Conservation (phyloP, 2,329 filamentous ascomycete genomes). For the Zymoseptoria pseudotritici region DNA sequence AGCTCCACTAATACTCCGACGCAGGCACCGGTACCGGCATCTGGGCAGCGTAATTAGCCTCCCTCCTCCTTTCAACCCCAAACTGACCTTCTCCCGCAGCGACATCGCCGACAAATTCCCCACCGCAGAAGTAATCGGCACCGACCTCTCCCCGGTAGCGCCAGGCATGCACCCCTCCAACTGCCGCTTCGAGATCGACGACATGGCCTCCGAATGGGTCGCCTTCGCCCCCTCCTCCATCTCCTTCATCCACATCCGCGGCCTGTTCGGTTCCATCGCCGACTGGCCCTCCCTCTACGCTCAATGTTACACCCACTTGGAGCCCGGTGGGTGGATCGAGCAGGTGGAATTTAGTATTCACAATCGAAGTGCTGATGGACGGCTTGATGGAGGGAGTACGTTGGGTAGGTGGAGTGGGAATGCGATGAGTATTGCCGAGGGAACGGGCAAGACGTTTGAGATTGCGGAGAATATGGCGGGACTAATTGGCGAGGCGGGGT, state of each 20-base stretch:
- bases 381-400: conserved; percentile 17
- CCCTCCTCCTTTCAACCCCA: conserved; percentile 26
- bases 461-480: conserved; percentile 24
- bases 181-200: conserved; percentile 40
- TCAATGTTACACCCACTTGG: conserved; percentile 32
- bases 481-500: conserved; percentile 33
- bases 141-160: conserved; percentile 32
- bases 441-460: conserved; percentile 25
- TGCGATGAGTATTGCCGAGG: conserved; percentile 15
- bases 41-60: conserved; percentile 21
- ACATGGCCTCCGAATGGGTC: conserved; percentile 34
- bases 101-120: conserved; percentile 29
- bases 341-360: conserved; percentile 33
- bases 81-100: conserved; percentile 27
- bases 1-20: background rate
- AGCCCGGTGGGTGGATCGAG: conserved; percentile 38
- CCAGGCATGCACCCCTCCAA: conserved; percentile 30
- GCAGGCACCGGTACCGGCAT: conserved; percentile 41
- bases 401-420: conserved; percentile 23
- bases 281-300: conserved; percentile 36
- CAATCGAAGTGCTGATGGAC: conserved; percentile 23
- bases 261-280: conserved; percentile 34
- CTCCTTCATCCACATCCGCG: conserved; percentile 37
- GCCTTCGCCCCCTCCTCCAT: conserved; percentile 31
- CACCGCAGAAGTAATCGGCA: conserved; percentile 31